phyloP scores from a whole-genome alignment of 108 stramenopile genomes.

The Stephanodiscus triporus region DNA sequence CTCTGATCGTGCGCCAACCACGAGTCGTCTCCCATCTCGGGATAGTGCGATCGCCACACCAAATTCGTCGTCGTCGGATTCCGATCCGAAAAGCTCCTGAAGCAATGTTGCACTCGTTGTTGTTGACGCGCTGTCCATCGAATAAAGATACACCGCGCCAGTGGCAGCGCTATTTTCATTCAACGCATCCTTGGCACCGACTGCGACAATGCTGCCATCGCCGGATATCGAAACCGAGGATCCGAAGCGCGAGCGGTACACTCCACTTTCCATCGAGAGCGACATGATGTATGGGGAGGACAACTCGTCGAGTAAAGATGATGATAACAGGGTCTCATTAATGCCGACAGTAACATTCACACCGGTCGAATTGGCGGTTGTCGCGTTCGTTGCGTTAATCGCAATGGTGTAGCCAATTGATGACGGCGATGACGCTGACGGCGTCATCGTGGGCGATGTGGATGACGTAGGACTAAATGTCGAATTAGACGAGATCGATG shows the following conservation, averaged over 20 bases:
- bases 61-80: slow-evolving; percentile 19
- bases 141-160: slow-evolving; percentile 33
- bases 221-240: slow-evolving; percentile 19
- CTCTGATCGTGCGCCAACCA: slow-evolving; percentile 34
- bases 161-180: slow-evolving; percentile 17
- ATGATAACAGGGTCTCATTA: background rate
- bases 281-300: slow-evolving; percentile 3
- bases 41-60: slow-evolving; percentile 28
- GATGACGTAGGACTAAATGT: no score
- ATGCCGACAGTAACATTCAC: background rate
- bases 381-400: no score
- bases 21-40: slow-evolving; percentile 22
- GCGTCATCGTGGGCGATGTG: no score
- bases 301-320: background rate
- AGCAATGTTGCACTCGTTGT: background rate
- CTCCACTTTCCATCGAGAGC: slow-evolving; percentile 6
- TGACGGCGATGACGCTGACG: no score
- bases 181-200: slow-evolving; percentile 26
- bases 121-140: background rate
- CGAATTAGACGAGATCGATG: no score
- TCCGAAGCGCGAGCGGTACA: slow-evolving; percentile 16
- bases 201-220: slow-evolving; percentile 12
- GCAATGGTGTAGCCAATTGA: no score
- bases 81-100: slow-evolving; percentile 24
- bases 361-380: no score